phyloP scores from a whole-genome alignment of 768 basidiomycete genomes.

The Lactarius hatsudake region DNA sequence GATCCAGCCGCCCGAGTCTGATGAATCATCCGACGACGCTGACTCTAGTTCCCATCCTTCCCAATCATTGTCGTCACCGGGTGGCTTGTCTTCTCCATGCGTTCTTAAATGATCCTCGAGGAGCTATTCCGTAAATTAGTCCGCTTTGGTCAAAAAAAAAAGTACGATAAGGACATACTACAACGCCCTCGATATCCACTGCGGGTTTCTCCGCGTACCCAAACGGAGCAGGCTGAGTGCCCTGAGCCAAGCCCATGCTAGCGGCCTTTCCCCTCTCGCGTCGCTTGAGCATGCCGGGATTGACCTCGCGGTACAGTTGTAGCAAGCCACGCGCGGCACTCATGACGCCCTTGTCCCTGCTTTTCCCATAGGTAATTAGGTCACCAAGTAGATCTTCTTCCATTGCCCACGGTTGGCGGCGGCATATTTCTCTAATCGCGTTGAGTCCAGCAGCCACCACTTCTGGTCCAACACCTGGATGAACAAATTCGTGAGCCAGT shows the following conservation, averaged over 20 bases:
- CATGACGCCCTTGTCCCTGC: slow-evolving; percentile 88
- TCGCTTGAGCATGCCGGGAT: slow-evolving; percentile 87
- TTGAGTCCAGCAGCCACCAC: slow-evolving; percentile 97
- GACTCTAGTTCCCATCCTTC: slow-evolving; percentile 53
- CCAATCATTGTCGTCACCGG: slow-evolving; percentile 70
- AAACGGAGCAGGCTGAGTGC: slow-evolving; percentile 69
- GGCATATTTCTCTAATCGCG: slow-evolving; percentile 90
- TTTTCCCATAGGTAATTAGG: slow-evolving; percentile 92
- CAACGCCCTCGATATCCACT: slow-evolving; percentile 86
- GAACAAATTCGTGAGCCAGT: slow-evolving; percentile 93
- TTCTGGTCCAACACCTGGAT: slow-evolving; percentile 93
- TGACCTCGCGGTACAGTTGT: slow-evolving; percentile 92
- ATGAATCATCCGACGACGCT: slow-evolving; percentile 54
- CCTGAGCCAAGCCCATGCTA: slow-evolving; percentile 66
- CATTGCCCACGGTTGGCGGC: slow-evolving; percentile 95
- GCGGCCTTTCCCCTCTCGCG: slow-evolving; percentile 93
- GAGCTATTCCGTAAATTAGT: slow-evolving; percentile 47
- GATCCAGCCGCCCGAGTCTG: slow-evolving; percentile 72
- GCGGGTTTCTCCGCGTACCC: slow-evolving; percentile 75
- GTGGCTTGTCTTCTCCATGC: slow-evolving; percentile 55
- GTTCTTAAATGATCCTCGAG: slow-evolving; percentile 83
- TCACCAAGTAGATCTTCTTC: slow-evolving; percentile 92
- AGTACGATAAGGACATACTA: slow-evolving; percentile 47
- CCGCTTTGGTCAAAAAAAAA: not conserved
- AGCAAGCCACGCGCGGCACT: slow-evolving; percentile 86